Percentiles rank a stretch among this genome's conserved stretches.
phyloP scores from a whole-genome alignment of 208 protist genomes.

The Angomonas deanei region DNA sequence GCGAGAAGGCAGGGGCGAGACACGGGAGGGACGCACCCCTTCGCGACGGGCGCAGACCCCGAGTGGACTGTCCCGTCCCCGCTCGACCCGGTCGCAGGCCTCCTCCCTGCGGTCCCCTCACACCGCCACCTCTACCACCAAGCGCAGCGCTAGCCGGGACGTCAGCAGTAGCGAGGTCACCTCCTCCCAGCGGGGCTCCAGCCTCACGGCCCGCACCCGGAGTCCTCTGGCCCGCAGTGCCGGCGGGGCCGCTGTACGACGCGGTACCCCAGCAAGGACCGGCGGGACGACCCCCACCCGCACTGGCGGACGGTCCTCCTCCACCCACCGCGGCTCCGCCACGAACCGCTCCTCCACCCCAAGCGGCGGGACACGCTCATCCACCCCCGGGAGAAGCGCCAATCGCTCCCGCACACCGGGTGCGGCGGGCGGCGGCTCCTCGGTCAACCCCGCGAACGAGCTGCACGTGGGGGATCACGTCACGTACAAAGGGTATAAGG shows the following conservation, averaged over 20 bases:
- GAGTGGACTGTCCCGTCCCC: constrained; percentile 36
- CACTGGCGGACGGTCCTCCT: constrained; percentile 8
- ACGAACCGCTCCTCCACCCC: background rate
- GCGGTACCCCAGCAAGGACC: constrained; percentile 71
- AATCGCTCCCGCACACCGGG: background rate
- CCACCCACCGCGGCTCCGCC: constrained; percentile 6
- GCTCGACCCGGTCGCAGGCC: constrained; percentile 30
- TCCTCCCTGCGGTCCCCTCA: constrained; percentile 34
- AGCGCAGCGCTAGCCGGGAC: constrained; percentile 38
- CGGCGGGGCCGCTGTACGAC: constrained; percentile 62
- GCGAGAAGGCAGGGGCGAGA: constrained; percentile 14
- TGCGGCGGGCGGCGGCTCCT: background rate
- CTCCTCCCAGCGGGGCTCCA: constrained; percentile 25
- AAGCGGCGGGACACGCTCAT: background rate
- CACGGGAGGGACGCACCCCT: constrained; percentile 35
- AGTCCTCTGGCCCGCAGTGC: constrained; percentile 75
- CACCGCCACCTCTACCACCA: constrained; percentile 22
- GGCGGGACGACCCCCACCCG: constrained; percentile 46
- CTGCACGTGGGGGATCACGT: constrained; percentile 70
- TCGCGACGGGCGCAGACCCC: constrained; percentile 62
- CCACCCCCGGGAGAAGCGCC: background rate
- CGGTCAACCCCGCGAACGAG: constrained; percentile 64
- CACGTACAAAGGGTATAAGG: constrained; percentile 80
- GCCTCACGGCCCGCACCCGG: constrained; percentile 44
- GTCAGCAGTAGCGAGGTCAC: constrained; percentile 27